Evolutionary conservation across 352 stramenopile species (phyloP).

Genomic region (Globisporangium paroecandrum): DNA sequence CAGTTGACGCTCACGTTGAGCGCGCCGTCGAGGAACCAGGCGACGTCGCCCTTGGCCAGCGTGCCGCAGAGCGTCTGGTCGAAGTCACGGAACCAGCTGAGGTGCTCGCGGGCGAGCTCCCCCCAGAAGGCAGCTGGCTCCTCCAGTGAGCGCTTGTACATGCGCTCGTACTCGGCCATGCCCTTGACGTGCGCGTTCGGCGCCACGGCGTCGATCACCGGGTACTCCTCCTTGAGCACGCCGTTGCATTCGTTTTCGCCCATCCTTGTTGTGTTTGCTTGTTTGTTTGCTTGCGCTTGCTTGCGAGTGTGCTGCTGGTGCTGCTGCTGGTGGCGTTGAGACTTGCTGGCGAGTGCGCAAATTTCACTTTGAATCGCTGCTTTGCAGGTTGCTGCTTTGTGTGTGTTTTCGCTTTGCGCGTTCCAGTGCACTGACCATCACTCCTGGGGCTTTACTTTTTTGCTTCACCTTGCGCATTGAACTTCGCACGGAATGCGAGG

Average conservation of each 20-base stretch:
- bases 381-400: background rate
- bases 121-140: constrained; percentile 92
- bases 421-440: background rate
- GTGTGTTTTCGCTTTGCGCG: background rate
- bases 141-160: constrained; percentile 87
- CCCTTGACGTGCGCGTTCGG: constrained; percentile 69
- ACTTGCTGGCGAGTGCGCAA: constrained; percentile 12
- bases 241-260: constrained; percentile 10
- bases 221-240: constrained; percentile 14
- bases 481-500: background rate
- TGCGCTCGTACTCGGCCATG: constrained; percentile 70
- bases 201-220: constrained; percentile 38
- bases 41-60: constrained; percentile 90
- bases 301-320: background rate
- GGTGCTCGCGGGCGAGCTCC: constrained; percentile 78
- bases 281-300: background rate
- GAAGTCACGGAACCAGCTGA: constrained; percentile 95
- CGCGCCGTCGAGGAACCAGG: constrained; percentile 95
- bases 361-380: constrained; percentile 11
- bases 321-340: background rate
- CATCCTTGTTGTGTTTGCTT: constrained; percentile 4
- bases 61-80: constrained; percentile 81
- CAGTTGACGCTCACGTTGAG: constrained; percentile 94
- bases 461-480: background rate
- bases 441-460: background rate